Conservation (phyloP, 1,284 basidiomycete species). For the Golubevia sp. region DNA sequence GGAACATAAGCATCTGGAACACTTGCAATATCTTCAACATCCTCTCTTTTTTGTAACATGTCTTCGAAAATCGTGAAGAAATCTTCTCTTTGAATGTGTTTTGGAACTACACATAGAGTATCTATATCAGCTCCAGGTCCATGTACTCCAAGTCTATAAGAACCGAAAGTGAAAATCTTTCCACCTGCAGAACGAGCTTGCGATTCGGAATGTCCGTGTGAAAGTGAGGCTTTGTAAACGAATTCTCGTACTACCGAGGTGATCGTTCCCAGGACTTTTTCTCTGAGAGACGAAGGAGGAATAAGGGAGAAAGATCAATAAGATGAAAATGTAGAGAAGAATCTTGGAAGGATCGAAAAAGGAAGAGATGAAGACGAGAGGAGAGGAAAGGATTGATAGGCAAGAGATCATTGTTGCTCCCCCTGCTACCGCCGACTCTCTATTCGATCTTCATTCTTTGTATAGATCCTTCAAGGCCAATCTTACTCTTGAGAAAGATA, state of each 20-base stretch:
- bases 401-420: no score
- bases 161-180: conserved; percentile 61
- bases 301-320: neutral
- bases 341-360: neutral
- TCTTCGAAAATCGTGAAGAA: conserved; percentile 55
- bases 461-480: no score
- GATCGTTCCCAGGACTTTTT: conserved; percentile 56
- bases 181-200: conserved; percentile 50
- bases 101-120: conserved; percentile 58
- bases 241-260: conserved; percentile 59
- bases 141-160: conserved; percentile 53
- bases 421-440: no score
- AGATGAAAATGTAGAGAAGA: neutral
- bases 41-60: conserved; percentile 53
- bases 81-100: conserved; percentile 59
- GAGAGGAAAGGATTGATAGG: no score
- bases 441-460: no score
- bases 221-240: conserved; percentile 56
- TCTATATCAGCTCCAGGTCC: conserved; percentile 60
- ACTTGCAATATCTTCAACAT: conserved; percentile 45
- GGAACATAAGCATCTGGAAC: conserved; percentile 58
- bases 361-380: neutral
- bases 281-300: conserved; percentile 18
- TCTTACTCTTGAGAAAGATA: no score
- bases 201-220: conserved; percentile 49